phyloP scores from a whole-genome alignment of 2,329 filamentous ascomycete genomes.

The Grosmannia huntii region DNA sequence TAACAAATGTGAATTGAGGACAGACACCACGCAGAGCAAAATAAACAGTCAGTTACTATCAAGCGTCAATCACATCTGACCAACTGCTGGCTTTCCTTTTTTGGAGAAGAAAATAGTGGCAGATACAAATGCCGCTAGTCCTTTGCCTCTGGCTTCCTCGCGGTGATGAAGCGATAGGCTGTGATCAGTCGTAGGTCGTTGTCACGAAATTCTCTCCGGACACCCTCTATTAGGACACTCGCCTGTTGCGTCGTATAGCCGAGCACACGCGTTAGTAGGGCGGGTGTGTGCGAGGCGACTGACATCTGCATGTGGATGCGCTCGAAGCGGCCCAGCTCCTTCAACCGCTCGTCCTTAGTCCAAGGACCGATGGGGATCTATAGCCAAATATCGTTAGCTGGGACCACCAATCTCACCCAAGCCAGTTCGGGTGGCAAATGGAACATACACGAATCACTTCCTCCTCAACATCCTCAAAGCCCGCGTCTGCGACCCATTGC shows the following conservation, averaged over 20 bases:
- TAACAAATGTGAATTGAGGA: too few relatives aligned
- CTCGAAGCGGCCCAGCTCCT: neutral
- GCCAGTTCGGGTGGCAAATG: neutral
- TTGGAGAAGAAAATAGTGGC: too few relatives aligned
- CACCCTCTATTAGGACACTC: neutral
- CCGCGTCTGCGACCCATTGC: slow-evolving; percentile 14
- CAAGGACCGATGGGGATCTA: slow-evolving; percentile 18
- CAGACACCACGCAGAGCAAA: too few relatives aligned
- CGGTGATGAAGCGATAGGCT: neutral
- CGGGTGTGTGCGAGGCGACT: neutral
- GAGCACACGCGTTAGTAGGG: neutral
- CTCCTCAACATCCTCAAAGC: slow-evolving; percentile 11
- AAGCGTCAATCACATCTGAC: too few relatives aligned
- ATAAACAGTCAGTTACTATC: too few relatives aligned
- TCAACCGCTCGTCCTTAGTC: slow-evolving; percentile 5
- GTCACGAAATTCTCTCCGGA: neutral
- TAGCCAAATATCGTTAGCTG: slow-evolving; percentile 11
- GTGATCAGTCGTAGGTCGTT: neutral
- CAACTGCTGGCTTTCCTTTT: too few relatives aligned
- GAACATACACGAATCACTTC: neutral
- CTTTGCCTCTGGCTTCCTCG: neutral
- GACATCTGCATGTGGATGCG: neutral
- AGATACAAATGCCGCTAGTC: too few relatives aligned
- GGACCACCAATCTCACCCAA: too few relatives aligned
- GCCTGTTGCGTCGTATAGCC: neutral